These are phyloP conservation scores for Fusarium phyllophilum DNA, from an alignment of 2,329 filamentous ascomycete species.

Conservation along the genomic window DNA sequence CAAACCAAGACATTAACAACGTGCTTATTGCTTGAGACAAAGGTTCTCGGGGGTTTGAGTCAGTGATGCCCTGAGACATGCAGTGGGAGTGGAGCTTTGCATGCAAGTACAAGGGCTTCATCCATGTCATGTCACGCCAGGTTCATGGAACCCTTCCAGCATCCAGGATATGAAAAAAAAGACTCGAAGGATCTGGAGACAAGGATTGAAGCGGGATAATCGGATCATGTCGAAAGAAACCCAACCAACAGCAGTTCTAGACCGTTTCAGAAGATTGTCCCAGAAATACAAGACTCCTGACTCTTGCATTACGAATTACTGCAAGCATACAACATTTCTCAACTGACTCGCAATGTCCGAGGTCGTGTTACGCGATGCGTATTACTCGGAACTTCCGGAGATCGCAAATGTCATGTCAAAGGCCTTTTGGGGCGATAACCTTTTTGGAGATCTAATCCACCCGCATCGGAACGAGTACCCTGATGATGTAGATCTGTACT, in stretches of 20 bases:
- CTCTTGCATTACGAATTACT: not conserved
- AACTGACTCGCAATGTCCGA: conserved; percentile 17
- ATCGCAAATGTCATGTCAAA: conserved; percentile 45
- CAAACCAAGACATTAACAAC: not conserved
- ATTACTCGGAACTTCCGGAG: conserved; percentile 41
- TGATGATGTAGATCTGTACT: conserved; percentile 46
- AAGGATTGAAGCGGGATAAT: conserved; percentile 16
- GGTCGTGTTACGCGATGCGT: conserved; percentile 23
- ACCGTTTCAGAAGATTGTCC: not conserved
- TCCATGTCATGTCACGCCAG: not conserved
- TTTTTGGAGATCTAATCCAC: conserved; percentile 50
- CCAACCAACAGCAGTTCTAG: not conserved
- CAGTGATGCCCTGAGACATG: not conserved
- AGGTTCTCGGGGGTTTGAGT: not conserved
- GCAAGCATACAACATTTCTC: not conserved
- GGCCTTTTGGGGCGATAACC: conserved; percentile 49
- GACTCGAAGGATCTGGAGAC: not conserved
- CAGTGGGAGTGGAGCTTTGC: not conserved
- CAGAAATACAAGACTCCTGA: conserved; percentile 7
- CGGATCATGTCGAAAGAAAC: not conserved
- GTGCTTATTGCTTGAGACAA: not conserved
- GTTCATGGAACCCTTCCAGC: not conserved
- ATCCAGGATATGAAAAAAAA: not conserved
- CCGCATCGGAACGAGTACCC: conserved; percentile 48
- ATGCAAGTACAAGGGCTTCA: not conserved